These are phyloP conservation scores for Dendrobium huoshanense DNA, from an alignment of 106 monocot genomes.

Conservation along the genomic window DNA sequence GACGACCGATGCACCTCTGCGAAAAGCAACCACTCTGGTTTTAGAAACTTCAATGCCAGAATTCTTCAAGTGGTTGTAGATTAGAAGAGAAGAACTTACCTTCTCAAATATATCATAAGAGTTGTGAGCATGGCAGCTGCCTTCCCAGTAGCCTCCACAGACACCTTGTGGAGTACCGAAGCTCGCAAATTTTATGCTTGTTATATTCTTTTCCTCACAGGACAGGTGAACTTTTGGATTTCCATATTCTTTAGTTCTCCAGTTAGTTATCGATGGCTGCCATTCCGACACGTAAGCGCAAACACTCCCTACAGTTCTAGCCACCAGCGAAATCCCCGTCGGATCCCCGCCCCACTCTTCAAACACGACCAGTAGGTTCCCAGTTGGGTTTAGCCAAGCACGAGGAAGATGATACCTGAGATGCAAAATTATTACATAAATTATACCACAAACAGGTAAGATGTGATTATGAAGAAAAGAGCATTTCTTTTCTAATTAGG, in stretches of 20 bases:
- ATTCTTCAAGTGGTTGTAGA: background rate
- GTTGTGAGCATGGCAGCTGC: slow-evolving; percentile 77
- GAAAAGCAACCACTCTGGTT: background rate
- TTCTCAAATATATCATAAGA: slow-evolving; percentile 78
- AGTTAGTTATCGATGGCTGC: slow-evolving; percentile 72
- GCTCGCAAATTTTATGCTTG: slow-evolving; percentile 79
- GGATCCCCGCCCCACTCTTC: slow-evolving; percentile 96
- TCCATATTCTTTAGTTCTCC: slow-evolving; percentile 40
- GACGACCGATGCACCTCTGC: slow-evolving; percentile 1
- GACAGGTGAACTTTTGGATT: slow-evolving; percentile 54
- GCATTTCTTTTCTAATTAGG: background rate
- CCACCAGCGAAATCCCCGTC: slow-evolving; percentile 56
- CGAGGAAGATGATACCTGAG: slow-evolving; percentile 88
- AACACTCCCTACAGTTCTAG: slow-evolving; percentile 51
- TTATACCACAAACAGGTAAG: too few relatives aligned
- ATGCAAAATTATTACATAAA: too few relatives aligned
- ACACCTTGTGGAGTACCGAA: slow-evolving; percentile 79
- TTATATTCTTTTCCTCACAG: slow-evolving; percentile 63
- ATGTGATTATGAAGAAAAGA: background rate
- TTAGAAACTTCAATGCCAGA: background rate
- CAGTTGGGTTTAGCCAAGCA: slow-evolving; percentile 79
- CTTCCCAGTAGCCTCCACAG: slow-evolving; percentile 72
- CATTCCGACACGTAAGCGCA: slow-evolving; percentile 82
- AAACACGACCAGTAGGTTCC: slow-evolving; percentile 72
- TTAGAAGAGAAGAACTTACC: slow-evolving; percentile 33